Base-by-base conservation (phyloP, 2,329 filamentous ascomycete genomes). In the Acrocalymma vagum region DNA sequence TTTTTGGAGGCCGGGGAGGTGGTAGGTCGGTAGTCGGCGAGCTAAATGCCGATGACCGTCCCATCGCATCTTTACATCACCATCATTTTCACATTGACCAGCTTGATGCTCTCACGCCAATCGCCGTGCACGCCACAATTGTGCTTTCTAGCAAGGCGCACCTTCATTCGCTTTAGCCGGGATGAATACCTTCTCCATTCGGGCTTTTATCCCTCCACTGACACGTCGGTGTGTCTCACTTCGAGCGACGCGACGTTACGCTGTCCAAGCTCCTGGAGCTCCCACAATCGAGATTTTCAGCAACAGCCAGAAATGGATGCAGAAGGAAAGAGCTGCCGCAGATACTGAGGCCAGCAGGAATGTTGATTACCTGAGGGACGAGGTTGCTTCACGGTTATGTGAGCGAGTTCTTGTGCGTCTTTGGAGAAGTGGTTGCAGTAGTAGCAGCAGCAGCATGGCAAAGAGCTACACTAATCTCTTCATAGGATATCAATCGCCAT, bases 261-360 rank as follows among this genome's bases (percentile, higher is more conserved):
- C 93, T 35, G 82, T 89, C 43, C 87, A 91, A 71, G 80, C 88
- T 14, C 79, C 89, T 2, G 88, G 90, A 45, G 83, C 84, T 26
- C 88, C 91, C 17, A 83, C 85, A 24, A 84, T 95, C 56, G 87
- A 96, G 56, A 88, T 99, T 69, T 99, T 99, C 82, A 95, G 95
- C 72, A 83, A 85, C 48, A 82, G 82, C 55, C 83, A 86, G 15
- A 99, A 99, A 78, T 92, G 88, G 78, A 75, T 94, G 32, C 94
- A 99, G 68, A 95, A 90, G 69, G 91, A 97, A 70, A 83, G 93
- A 48, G 88, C 91, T 1, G 92, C 89, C 1, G 67, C 77, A 29
- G 78, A 93, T 63, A 75, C 81, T 8, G 82, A 89, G 51, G 72
- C 80, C 50, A 91, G 91, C 65, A 82, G 93, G 11, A 82, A 88